Base-by-base conservation (phyloP, 1,139 yeast species). In the Groenewaldozyma sp. region DNA sequence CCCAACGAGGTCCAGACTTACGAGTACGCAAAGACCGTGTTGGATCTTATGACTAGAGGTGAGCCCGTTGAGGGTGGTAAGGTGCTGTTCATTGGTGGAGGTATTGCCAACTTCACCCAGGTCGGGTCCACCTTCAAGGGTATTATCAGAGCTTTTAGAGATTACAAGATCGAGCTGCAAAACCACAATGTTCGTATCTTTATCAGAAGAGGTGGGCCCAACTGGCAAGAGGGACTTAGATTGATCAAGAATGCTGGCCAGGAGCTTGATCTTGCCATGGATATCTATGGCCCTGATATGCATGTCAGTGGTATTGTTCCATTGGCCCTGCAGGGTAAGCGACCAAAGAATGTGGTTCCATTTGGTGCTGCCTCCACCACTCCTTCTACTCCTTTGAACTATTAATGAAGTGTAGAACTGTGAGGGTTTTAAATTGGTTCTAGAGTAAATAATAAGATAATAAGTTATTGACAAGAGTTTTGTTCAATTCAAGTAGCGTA, bases 261-360 rank as follows among this genome's bases (percentile, higher is more conserved):
- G 51, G 71, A 66, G 49, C 60, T 67, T 28, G 65, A 62, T 35
- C 52, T 67, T 45, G 69, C 70, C 34, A 65, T 67, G 71, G 70
- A 67, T 55, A 65, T 67, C 45, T 67, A 62, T 47, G 71, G 71
- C 13, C 71, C 71, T n/a, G 72, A 67, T 46, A 67, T 67, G 71
- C 71, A 67, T 48, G 71, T 67, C 24, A 60, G 67, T 33, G 71
- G 71, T 28, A 67, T 67, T 44, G 71, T 66, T 14, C 71, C 71
- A 26, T 51, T 66, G 36, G 69, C 68, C 26, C 55, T 64, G 31
- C 46, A 46, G 21, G 63, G 63, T 44, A 64, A 64, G 59, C 57
- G 64, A 29, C 67, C 68, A 32, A 59, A 57, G 56, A 57, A 58
- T 33, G 59, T 64, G 35, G 46, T 51, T 45, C 67, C 65, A 24